Percentiles rank a stretch among this genome's conserved stretches.
Conservation (phyloP, 1,284 basidiomycete species). For the Sporisorium exsertum region DNA sequence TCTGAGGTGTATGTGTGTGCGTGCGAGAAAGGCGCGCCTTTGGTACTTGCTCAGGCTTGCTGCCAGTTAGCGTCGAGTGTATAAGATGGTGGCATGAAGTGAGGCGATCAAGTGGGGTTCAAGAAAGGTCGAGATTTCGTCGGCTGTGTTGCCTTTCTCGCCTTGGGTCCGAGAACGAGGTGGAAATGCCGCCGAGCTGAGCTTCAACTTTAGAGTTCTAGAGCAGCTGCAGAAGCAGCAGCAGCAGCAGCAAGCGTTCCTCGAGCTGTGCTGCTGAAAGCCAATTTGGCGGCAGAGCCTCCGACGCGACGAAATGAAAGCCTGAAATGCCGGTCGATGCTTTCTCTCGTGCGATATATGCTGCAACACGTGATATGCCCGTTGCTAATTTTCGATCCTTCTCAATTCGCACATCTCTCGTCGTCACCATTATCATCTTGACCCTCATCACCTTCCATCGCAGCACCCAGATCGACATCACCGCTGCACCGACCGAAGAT, state of each 20-base stretch:
- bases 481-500: slow-evolving; percentile 5
- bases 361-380: slow-evolving; percentile 5
- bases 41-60: neutral
- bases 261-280: slow-evolving; percentile 7
- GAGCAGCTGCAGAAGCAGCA: too few species aligned
- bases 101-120: too few species aligned
- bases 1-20: neutral
- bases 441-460: neutral
- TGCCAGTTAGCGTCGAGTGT: neutral
- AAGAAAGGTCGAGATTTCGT: too few species aligned
- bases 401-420: neutral
- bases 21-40: too few species aligned
- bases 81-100: neutral
- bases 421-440: neutral
- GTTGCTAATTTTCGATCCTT: slow-evolving; percentile 1
- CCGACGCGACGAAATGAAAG: neutral
- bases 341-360: slow-evolving; percentile 19
- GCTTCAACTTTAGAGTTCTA: too few species aligned
- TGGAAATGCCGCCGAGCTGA: too few species aligned
- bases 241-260: too few species aligned
- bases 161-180: too few species aligned
- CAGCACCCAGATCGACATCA: neutral
- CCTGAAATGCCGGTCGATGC: neutral
- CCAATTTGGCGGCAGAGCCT: neutral
- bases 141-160: too few species aligned